Percentiles rank a stretch among this genome's conserved stretches.
Conservation (phyloP, 1,139 yeast species). For the Suhomyces kunorum region DNA sequence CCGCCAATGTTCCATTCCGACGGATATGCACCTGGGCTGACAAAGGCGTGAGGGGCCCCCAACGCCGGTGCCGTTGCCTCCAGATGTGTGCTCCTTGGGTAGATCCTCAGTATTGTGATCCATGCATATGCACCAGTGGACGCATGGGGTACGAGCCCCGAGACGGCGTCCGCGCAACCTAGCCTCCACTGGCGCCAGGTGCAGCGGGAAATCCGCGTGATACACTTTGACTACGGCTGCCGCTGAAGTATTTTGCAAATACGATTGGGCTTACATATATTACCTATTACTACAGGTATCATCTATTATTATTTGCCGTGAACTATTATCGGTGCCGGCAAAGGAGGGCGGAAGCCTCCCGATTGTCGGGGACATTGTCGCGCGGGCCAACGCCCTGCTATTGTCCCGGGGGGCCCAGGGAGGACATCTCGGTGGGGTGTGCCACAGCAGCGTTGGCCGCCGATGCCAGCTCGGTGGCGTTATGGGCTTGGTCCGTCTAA, state of each 20-base stretch:
- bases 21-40: neutral
- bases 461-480: neutral
- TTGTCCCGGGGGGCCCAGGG: too few species aligned
- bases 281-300: neutral
- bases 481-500: neutral
- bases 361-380: neutral
- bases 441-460: neutral
- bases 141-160: slow-evolving; percentile 1
- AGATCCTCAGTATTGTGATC: slow-evolving; percentile 2
- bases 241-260: slow-evolving; percentile 13
- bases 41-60: neutral
- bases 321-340: slow-evolving; percentile 4
- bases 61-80: neutral
- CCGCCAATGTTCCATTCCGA: neutral
- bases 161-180: neutral
- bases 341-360: neutral
- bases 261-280: slow-evolving; percentile 4
- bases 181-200: slow-evolving; percentile 1
- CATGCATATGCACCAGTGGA: slow-evolving; percentile 1
- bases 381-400: neutral
- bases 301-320: slow-evolving; percentile 9
- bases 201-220: slow-evolving; percentile 1
- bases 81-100: neutral
- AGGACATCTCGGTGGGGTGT: too few species aligned
- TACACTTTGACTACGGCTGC: neutral